Evolutionary conservation across 371 early-diverging fungal species (phyloP).

Genomic region (Basidiobolus meristosporus): DNA sequence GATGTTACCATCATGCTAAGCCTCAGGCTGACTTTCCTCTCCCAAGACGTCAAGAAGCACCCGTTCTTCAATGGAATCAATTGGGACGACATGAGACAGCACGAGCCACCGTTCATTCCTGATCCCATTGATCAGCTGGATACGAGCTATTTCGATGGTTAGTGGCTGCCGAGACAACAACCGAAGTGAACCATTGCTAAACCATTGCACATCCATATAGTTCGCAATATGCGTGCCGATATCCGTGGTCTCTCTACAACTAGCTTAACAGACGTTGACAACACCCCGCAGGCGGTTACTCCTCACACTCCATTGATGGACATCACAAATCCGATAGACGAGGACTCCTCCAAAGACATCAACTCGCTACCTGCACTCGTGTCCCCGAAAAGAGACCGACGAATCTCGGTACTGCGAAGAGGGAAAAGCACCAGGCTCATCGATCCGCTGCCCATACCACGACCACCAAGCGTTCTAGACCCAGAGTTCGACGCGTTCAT

Average conservation of each 20-base stretch:
- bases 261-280: background rate
- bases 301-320: background rate
- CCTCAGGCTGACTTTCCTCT: too few relatives aligned
- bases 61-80: slow-evolving; percentile 53
- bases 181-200: slow-evolving; percentile 5
- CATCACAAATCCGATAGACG: background rate
- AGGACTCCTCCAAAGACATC: background rate
- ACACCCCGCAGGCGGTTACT: background rate
- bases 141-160: slow-evolving; percentile 63
- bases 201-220: too few relatives aligned
- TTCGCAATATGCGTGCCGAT: too few relatives aligned
- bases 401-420: slow-evolving; percentile 3
- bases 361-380: background rate
- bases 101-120: slow-evolving; percentile 61
- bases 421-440: slow-evolving; percentile 6
- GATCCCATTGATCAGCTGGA: slow-evolving; percentile 43
- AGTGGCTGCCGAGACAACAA: slow-evolving; percentile 32
- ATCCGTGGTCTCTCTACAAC: too few relatives aligned
- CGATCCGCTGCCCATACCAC: slow-evolving; percentile 2
- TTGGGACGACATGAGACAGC: slow-evolving; percentile 42
- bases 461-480: slow-evolving; percentile 6
- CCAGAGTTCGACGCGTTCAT: slow-evolving; percentile 29
- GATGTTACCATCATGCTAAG: too few relatives aligned
- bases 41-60: slow-evolving; percentile 47
- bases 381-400: background rate